phyloP scores from a whole-genome alignment of 2,329 filamentous ascomycete genomes.

The Colletotrichum tanaceti region DNA sequence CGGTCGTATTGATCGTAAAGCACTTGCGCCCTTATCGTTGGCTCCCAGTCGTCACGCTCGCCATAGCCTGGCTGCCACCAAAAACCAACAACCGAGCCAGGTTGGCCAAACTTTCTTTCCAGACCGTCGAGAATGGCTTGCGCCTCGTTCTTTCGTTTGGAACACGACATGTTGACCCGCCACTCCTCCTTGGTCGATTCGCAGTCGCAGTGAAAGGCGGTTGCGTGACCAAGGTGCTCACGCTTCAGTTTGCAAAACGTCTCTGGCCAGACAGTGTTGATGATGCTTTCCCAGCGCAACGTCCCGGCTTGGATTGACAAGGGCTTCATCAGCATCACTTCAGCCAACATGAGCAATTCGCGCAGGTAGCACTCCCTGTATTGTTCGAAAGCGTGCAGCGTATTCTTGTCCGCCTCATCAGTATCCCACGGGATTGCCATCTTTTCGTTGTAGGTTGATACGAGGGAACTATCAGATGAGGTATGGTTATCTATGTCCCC shows the following conservation, averaged over 20 bases:
- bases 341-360: constrained; percentile 7
- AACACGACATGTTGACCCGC: constrained; percentile 26
- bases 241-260: constrained; percentile 20
- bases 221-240: constrained; percentile 3
- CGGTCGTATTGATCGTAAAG: background rate
- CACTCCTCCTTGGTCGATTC: constrained; percentile 21
- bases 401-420: background rate
- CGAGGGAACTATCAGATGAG: too few relatives aligned
- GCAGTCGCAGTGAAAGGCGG: constrained; percentile 11
- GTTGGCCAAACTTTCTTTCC: background rate
- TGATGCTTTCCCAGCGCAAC: background rate
- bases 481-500: constrained; percentile 12
- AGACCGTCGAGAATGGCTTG: constrained; percentile 2
- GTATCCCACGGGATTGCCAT: background rate
- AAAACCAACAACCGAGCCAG: background rate
- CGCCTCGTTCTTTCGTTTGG: constrained; percentile 32
- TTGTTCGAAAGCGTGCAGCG: background rate
- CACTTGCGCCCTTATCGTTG: background rate
- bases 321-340: constrained; percentile 6
- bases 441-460: background rate
- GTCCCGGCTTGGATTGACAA: background rate
- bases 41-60: background rate
- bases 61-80: constrained; percentile 2
- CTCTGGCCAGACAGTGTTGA: constrained; percentile 27
- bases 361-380: constrained; percentile 31